Conservation (phyloP, 345 rosid species). For the Mallotus nudiflorus region DNA sequence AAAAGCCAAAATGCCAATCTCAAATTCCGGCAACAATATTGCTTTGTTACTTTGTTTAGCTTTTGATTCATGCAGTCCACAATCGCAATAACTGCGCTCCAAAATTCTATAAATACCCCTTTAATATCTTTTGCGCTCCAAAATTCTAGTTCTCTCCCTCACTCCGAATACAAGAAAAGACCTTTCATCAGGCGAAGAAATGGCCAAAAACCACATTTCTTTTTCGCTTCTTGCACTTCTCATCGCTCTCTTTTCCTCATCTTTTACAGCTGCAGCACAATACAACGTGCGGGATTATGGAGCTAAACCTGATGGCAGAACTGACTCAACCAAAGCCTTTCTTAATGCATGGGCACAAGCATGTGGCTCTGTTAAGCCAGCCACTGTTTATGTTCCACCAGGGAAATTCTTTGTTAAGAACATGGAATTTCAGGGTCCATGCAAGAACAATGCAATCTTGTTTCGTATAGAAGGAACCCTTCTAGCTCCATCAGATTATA, state of each 20-base stretch:
- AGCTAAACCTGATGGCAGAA: slow-evolving; percentile 53
- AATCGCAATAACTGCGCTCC: background rate
- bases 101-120: slow-evolving; percentile 3
- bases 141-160: background rate
- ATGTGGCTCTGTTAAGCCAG: slow-evolving; percentile 50
- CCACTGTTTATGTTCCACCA: slow-evolving; percentile 51
- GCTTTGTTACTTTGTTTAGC: background rate
- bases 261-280: background rate
- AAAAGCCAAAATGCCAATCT: background rate
- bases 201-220: background rate
- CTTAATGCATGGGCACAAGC: slow-evolving; percentile 52
- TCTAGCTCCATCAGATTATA: slow-evolving; percentile 61
- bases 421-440: slow-evolving; percentile 54
- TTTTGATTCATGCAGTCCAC: background rate
- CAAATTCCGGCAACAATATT: background rate
- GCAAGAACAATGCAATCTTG: slow-evolving; percentile 46
- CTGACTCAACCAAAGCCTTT: slow-evolving; percentile 62
- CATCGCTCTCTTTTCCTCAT: background rate
- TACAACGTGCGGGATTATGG: slow-evolving; percentile 29
- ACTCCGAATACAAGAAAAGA: background rate
- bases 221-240: background rate
- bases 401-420: slow-evolving; percentile 49
- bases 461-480: slow-evolving; percentile 59
- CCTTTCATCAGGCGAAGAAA: background rate
- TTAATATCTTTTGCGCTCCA: background rate